phyloP scores from a whole-genome alignment of 1,284 basidiomycete genomes.

The Entoloma clypeatum region DNA sequence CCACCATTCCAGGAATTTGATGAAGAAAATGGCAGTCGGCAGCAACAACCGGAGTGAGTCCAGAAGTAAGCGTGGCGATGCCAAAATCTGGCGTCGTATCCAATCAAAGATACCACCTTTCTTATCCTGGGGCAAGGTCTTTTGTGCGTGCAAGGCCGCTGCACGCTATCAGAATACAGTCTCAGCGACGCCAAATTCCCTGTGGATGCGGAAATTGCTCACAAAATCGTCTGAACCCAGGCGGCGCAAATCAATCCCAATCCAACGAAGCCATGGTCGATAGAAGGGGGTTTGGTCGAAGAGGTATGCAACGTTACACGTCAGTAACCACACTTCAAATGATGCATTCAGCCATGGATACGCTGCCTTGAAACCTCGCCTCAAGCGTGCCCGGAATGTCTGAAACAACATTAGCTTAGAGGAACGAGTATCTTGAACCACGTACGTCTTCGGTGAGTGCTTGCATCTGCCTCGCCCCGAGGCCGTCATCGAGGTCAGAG shows the following conservation, averaged over 20 bases:
- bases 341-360: conserved; percentile 83
- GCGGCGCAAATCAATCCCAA: conserved; percentile 79
- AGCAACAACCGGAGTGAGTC: conserved; percentile 81
- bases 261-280: conserved; percentile 87
- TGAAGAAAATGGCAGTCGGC: conserved; percentile 90
- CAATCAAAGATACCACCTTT: conserved; percentile 37
- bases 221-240: conserved; percentile 75
- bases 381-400: conserved; percentile 45
- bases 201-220: conserved; percentile 25
- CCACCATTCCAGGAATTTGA: conserved; percentile 99
- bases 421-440: conserved; percentile 4
- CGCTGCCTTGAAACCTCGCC: conserved; percentile 57
- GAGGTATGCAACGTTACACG: conserved; percentile 86
- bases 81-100: conserved; percentile 43
- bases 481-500: conserved; percentile 58
- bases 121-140: conserved; percentile 26
- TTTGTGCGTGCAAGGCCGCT: conserved; percentile 35
- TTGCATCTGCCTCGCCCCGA: conserved; percentile 40
- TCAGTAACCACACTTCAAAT: conserved; percentile 80
- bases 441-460: conserved; percentile 49
- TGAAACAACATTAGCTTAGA: conserved; percentile 16
- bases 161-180: conserved; percentile 34
- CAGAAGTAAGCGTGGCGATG: conserved; percentile 60
- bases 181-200: conserved; percentile 9
- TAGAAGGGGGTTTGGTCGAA: conserved; percentile 88